These are phyloP conservation scores for Dalechampia spathulata DNA, from an alignment of 441 rosid genomes.

Conservation along the genomic window DNA sequence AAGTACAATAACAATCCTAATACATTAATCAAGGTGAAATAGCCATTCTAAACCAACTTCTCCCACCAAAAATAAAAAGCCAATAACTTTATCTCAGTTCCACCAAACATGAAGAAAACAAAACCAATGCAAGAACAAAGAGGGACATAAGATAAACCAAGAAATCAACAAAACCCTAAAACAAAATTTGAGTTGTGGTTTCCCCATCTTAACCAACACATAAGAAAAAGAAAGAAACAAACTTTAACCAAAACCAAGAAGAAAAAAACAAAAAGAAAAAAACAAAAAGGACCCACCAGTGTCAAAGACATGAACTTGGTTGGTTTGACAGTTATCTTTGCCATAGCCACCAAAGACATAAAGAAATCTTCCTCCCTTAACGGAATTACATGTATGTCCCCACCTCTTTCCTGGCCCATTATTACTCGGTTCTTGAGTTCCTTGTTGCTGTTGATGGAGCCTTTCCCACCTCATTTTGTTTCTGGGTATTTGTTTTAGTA, in stretches of 20 bases:
- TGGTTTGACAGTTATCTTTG: constrained; percentile 86
- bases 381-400: constrained; percentile 96
- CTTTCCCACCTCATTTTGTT: constrained; percentile 88
- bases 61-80: not conserved
- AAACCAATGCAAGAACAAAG: constrained; percentile 11
- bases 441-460: constrained; percentile 25
- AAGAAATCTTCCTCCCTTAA: constrained; percentile 74
- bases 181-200: constrained; percentile 1
- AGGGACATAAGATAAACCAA: constrained; percentile 11
- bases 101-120: not conserved
- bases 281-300: constrained; percentile 45
- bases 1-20: not conserved
- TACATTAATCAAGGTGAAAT: not conserved
- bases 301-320: constrained; percentile 95
- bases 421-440: constrained; percentile 25
- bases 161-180: constrained; percentile 20
- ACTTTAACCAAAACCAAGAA: not conserved
- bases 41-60: not conserved
- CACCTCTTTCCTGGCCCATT: constrained; percentile 91
- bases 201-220: not conserved
- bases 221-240: not conserved
- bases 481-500: constrained; percentile 5
- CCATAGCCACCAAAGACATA: constrained; percentile 96
- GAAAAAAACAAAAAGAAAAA: not conserved
- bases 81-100: not conserved